These are phyloP conservation scores for Pugionium dolabratum DNA, from an alignment of 345 rosid genomes.

Conservation along the genomic window DNA sequence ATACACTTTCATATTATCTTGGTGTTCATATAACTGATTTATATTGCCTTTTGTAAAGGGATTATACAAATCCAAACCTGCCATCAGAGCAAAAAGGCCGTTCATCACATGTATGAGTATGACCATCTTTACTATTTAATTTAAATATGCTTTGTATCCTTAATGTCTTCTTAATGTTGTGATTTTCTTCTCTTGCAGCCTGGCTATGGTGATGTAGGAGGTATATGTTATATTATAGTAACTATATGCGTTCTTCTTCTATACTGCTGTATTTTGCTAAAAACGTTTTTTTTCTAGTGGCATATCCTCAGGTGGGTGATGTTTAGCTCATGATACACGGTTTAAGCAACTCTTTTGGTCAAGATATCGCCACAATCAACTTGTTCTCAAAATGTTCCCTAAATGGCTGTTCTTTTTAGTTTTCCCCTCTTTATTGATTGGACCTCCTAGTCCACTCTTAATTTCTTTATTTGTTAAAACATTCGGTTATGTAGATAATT, in stretches of 20 bases:
- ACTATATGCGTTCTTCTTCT: constrained; percentile 26
- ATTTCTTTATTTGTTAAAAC: too few species aligned
- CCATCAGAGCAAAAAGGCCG: constrained; percentile 94
- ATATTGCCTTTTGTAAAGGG: constrained; percentile 48
- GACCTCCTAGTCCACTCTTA: neutral
- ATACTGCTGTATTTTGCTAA: neutral
- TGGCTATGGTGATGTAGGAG: constrained; percentile 84
- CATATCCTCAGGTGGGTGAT: constrained; percentile 89
- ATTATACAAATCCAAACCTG: constrained; percentile 90
- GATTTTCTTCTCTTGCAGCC: constrained; percentile 46
- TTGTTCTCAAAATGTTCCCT: neutral
- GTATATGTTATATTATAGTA: constrained; percentile 53
- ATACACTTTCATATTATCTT: constrained; percentile 11
- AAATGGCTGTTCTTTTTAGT: neutral
- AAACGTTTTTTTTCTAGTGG: constrained; percentile 49
- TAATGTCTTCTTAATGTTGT: constrained; percentile 14
- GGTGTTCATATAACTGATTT: constrained; percentile 10
- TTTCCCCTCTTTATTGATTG: neutral
- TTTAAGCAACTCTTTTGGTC: constrained; percentile 1
- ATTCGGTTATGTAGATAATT: neutral
- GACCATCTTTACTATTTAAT: constrained; percentile 6
- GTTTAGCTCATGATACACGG: constrained; percentile 29
- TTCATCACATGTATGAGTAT: constrained; percentile 66
- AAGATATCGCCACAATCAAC: constrained; percentile 17
- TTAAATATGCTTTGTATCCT: constrained; percentile 20